Conservation (phyloP, 2,329 filamentous ascomycete species). For the Septoria petroselini region DNA sequence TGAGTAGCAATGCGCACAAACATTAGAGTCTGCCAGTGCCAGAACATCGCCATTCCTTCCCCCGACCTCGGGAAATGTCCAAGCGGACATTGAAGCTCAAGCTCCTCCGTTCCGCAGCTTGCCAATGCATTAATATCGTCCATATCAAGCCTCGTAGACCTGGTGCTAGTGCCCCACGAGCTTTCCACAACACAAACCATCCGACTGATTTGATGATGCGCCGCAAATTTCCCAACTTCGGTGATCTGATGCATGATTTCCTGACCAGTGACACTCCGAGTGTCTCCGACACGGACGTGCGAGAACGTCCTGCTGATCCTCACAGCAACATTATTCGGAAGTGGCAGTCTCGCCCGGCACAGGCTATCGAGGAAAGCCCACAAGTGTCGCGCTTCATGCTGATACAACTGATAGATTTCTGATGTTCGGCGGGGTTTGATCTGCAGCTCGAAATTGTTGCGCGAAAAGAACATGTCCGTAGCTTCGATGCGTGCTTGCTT, state of each 20-base stretch:
- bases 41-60: too few species aligned
- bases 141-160: too few species aligned
- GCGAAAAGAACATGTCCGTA: background rate
- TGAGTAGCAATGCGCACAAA: too few species aligned
- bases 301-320: background rate
- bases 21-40: too few species aligned
- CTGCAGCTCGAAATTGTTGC: background rate
- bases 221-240: too few species aligned
- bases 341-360: background rate
- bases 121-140: too few species aligned
- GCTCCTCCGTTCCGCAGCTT: too few species aligned
- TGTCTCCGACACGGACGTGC: background rate
- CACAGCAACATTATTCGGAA: background rate
- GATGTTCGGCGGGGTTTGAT: background rate
- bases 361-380: conserved; percentile 4
- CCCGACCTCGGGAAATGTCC: too few species aligned
- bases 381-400: conserved; percentile 1
- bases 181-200: too few species aligned
- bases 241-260: background rate
- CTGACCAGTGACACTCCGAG: background rate
- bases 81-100: too few species aligned
- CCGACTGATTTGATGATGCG: too few species aligned
- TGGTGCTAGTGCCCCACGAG: too few species aligned
- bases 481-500: background rate
- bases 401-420: background rate